Conservation (phyloP, 176 grass and related monocot species). For the Saccharum officinarum region DNA sequence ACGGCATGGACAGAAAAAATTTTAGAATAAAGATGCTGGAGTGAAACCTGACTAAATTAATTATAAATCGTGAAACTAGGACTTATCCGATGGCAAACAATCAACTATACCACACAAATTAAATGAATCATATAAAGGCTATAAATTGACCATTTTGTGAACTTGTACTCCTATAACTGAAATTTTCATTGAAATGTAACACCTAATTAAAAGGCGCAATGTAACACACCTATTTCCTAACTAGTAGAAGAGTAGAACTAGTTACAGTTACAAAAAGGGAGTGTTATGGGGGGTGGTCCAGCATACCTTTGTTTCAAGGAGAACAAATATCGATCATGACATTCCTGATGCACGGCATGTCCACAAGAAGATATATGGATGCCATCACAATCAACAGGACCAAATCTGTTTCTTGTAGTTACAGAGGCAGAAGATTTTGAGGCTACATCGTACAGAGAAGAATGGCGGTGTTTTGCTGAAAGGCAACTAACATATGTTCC, state of each 20-base stretch:
- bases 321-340: conserved; percentile 86
- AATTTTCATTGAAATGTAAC: background rate
- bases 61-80: background rate
- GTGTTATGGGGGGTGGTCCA: conserved; percentile 3
- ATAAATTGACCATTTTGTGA: background rate
- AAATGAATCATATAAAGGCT: background rate
- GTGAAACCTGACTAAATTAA: background rate
- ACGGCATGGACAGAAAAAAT: background rate
- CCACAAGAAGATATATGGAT: conserved; percentile 96
- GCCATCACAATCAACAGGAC: conserved; percentile 86
- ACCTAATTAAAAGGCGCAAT: background rate
- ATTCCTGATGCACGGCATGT: conserved; percentile 98
- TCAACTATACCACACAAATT: background rate
- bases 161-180: background rate
- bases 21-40: background rate
- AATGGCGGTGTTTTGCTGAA: conserved; percentile 52
- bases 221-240: background rate
- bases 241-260: conserved; percentile 19
- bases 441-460: conserved; percentile 44
- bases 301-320: conserved; percentile 97
- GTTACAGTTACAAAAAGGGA: background rate
- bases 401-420: conserved; percentile 60
- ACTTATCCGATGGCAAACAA: background rate
- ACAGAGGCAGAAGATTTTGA: conserved; percentile 43
- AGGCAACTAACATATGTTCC: conserved; percentile 78